phyloP scores from a whole-genome alignment of 2,329 filamentous ascomycete genomes.

The Sarocladium brachiariae region DNA sequence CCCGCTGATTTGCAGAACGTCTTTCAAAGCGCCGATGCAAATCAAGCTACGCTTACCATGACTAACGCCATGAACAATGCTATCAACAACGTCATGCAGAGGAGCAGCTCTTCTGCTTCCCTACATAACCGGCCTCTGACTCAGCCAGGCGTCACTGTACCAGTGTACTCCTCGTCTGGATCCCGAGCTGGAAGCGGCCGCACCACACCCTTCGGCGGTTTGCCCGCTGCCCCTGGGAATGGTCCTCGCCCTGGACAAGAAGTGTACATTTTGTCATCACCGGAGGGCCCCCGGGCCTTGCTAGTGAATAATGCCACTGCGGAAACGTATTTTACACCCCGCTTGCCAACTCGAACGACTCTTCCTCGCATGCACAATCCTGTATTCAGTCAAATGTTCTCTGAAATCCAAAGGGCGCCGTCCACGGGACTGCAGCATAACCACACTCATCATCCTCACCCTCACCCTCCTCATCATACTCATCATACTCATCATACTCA shows the following conservation, averaged over 20 bases:
- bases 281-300: constrained; percentile 51
- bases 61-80: constrained; percentile 40
- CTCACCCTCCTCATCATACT: neutral
- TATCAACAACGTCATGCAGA: constrained; percentile 44
- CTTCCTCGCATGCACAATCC: constrained; percentile 20
- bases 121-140: constrained; percentile 26
- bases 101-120: constrained; percentile 41
- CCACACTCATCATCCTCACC: no score
- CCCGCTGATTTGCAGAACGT: constrained; percentile 39
- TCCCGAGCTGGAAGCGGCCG: constrained; percentile 38
- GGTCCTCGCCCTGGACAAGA: constrained; percentile 32
- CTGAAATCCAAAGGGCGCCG: neutral
- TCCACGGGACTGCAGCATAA: neutral
- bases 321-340: constrained; percentile 46
- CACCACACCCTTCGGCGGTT: constrained; percentile 32
- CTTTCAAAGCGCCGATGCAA: constrained; percentile 37
- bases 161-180: constrained; percentile 26
- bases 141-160: constrained; percentile 37
- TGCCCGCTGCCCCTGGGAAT: constrained; percentile 13
- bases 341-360: constrained; percentile 21
- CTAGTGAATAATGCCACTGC: constrained; percentile 43
- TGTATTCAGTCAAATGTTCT: constrained; percentile 11
- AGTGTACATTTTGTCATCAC: constrained; percentile 56
- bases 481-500: no score
- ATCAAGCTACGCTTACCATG: constrained; percentile 35